Conservation (phyloP, 2,329 filamentous ascomycete genomes). For the Epichloe brachyelytri region DNA sequence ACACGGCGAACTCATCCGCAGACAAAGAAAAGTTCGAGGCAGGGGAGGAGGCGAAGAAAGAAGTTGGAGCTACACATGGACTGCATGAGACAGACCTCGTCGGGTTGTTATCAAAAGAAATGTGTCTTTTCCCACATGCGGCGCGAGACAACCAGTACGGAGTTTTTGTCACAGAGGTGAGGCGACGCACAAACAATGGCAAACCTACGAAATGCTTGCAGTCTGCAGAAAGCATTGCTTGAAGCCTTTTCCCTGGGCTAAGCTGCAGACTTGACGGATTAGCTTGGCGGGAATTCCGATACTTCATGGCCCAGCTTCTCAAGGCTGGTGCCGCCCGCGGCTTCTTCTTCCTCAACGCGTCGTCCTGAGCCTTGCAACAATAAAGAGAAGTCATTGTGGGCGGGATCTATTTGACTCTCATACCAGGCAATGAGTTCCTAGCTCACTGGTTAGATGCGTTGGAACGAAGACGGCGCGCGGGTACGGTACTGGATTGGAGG, state of each 20-base stretch:
- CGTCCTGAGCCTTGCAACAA: background rate
- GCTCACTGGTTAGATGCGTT: background rate
- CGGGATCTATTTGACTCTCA: background rate
- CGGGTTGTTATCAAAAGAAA: conserved; percentile 2
- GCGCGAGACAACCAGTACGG: background rate
- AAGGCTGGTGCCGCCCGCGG: too few relatives aligned
- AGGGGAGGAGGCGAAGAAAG: background rate
- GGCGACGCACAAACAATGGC: background rate
- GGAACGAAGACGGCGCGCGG: background rate
- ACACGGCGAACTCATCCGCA: background rate
- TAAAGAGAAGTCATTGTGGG: background rate
- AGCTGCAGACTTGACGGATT: background rate
- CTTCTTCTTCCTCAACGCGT: too few relatives aligned
- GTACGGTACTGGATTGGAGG: background rate
- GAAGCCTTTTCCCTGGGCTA: background rate
- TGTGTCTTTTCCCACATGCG: background rate
- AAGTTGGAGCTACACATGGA: background rate
- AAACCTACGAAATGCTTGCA: background rate
- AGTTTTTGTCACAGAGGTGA: background rate
- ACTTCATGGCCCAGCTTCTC: too few relatives aligned
- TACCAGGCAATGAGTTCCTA: background rate
- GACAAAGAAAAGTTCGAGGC: background rate
- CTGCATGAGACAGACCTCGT: conserved; percentile 3
- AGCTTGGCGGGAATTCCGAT: too few relatives aligned
- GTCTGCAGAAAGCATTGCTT: background rate